phyloP scores from a whole-genome alignment of 768 basidiomycete species.

The Boletus pseudo-olivaceus region DNA sequence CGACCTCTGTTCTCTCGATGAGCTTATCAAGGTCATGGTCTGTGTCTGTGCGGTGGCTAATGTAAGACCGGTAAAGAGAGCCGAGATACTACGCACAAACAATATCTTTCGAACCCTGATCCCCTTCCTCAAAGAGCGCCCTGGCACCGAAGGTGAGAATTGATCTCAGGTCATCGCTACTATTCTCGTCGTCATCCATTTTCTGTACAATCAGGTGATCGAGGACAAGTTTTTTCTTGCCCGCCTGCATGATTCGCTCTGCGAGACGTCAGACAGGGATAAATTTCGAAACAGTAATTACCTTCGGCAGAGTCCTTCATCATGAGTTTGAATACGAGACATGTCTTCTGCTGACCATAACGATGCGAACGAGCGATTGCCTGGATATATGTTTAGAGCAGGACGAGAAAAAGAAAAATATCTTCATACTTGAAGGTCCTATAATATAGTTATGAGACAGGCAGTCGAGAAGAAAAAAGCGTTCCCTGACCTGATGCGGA shows the following conservation, averaged over 20 bases:
- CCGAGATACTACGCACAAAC: conserved; percentile 45
- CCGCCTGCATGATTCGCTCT: conserved; percentile 90
- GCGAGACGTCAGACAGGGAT: conserved; percentile 6
- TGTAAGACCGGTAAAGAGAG: not conserved
- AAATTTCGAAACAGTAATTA: conserved; percentile 23
- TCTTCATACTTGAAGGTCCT: conserved; percentile 82
- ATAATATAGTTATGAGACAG: conserved; percentile 8
- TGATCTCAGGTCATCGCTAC: conserved; percentile 76
- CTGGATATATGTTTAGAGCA: conserved; percentile 37
- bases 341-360: conserved; percentile 92
- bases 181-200: conserved; percentile 82
- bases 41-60: conserved; percentile 46
- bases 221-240: conserved; percentile 93
- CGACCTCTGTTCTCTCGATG: conserved; percentile 79
- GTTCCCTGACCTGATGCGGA: conserved; percentile 76
- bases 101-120: conserved; percentile 59
- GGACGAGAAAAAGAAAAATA: not conserved
- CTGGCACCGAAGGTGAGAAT: conserved; percentile 89
- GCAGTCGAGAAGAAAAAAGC: not conserved
- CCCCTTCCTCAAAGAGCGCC: conserved; percentile 71
- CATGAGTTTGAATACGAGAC: conserved; percentile 95
- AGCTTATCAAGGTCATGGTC: conserved; percentile 82
- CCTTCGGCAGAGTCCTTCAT: conserved; percentile 92
- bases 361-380: conserved; percentile 94
- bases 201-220: conserved; percentile 96